phyloP scores from a whole-genome alignment of 306 rosid species.

The Prunus fruticosa region DNA sequence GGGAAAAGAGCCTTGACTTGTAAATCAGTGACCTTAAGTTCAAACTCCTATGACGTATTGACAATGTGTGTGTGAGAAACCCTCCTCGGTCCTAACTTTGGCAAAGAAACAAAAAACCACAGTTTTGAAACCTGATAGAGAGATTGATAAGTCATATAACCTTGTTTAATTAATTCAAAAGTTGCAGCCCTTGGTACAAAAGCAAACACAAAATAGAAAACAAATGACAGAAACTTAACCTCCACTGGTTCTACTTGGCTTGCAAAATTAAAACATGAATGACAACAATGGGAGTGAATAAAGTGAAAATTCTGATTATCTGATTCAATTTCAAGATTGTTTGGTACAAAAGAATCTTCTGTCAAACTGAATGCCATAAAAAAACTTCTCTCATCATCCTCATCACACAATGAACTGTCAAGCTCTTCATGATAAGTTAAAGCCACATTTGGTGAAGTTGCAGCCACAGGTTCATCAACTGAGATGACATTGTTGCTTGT shows the following conservation, averaged over 20 bases:
- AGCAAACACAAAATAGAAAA: not conserved
- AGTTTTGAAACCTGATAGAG: no score
- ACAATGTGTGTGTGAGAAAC: no score
- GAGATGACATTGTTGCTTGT: not conserved
- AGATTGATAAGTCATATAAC: no score
- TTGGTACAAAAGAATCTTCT: slow-evolving; percentile 22
- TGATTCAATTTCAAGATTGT: slow-evolving; percentile 15
- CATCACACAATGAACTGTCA: slow-evolving; percentile 13
- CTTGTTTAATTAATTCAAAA: not conserved
- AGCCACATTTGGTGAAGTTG: not conserved
- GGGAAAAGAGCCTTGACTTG: rapidly evolving
- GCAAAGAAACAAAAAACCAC: no score
- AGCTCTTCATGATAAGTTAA: slow-evolving; percentile 10
- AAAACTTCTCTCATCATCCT: slow-evolving; percentile 19
- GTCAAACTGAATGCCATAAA: slow-evolving; percentile 1
- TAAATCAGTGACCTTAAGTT: no score
- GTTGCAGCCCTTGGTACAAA: not conserved
- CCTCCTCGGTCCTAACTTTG: no score
- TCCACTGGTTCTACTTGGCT: not conserved
- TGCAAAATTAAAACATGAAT: not conserved
- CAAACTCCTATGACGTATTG: rapidly evolving
- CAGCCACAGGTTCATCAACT: slow-evolving; percentile 6
- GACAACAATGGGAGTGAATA: slow-evolving; percentile 1
- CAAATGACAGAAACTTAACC: not conserved
- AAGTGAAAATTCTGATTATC: not conserved